Percentiles rank a stretch among this genome's conserved stretches.
Conservation (phyloP, 352 stramenopile species). For the Phytophthora boehmeriae region DNA sequence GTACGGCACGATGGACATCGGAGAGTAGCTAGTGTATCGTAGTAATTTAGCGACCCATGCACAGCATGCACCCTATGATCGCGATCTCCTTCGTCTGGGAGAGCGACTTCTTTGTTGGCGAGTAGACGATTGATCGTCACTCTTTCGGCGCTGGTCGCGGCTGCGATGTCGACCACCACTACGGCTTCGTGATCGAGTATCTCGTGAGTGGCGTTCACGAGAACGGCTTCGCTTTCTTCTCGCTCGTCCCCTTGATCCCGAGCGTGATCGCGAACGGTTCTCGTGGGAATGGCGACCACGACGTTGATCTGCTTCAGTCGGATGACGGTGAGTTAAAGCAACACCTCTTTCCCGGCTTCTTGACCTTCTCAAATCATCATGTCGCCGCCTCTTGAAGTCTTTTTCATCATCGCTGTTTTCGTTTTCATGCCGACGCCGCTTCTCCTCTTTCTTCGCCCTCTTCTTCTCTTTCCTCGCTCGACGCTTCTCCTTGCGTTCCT, state of each 20-base stretch:
- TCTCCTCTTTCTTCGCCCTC: conserved; percentile 22
- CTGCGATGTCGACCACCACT: neutral
- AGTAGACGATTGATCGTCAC: neutral
- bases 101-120: conserved; percentile 5
- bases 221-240: conserved; percentile 1
- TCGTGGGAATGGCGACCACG: neutral
- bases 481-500: conserved; percentile 36
- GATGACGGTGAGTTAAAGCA: neutral
- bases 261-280: conserved; percentile 7
- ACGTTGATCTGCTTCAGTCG: neutral
- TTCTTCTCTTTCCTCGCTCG: conserved; percentile 28
- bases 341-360: conserved; percentile 7
- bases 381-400: neutral
- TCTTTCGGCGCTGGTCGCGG: neutral
- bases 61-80: too few species aligned
- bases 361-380: conserved; percentile 1
- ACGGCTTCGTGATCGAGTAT: conserved; percentile 15
- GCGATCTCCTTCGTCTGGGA: neutral
- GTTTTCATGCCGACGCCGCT: conserved; percentile 9
- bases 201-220: conserved; percentile 6
- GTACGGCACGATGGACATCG: conserved; percentile 25
- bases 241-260: conserved; percentile 13
- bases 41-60: too few species aligned
- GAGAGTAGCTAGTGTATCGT: too few species aligned
- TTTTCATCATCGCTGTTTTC: conserved; percentile 1